Evolutionary conservation across 805 yeast species (phyloP), one percentile per base, ranked within the genome.

Genomic region (Wickerhamiella alocasiicola): DNA sequence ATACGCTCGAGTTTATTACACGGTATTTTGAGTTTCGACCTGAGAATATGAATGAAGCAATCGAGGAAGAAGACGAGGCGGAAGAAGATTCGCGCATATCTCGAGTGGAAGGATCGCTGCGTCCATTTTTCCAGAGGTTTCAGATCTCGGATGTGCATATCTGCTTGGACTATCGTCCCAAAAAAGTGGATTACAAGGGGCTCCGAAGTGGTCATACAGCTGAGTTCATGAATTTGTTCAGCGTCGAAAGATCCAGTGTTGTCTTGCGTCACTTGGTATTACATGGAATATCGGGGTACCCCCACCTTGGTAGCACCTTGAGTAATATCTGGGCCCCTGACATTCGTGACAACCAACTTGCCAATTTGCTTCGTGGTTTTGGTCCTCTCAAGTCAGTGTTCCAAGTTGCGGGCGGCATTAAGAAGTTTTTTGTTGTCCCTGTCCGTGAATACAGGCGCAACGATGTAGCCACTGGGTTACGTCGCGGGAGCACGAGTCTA

Each of bases 101-200:
- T 4, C 9, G 23, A 11, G 27, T 35, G 3, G 19, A 11, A 2
- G 26, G 11, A 2, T 11, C 24, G 32, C 28, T 30, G 17, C 21
- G 36, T 4, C 43, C 53, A 9, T 87, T 72, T 52, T 66, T 85
- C 34, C 84, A 81, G 49, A 75, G 75, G 52, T 68, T 84, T 26
- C 71, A 71, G 31, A 45, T 62, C 23, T 40, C 47, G 3, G 56
- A 54, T 5, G 67, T 85, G 4, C 70, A 71, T 35, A 55, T 91
- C 16, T 76, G 76, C 46, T 63, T 91, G 30, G 97, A 91, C 58
- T 91, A 91, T 57, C 85, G 84, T 55, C 97, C 98, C 0, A 85
- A 85, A 55, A 81, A 76, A 49, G 68, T 88, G 21, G 94, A 88
- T 56, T 82, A 81, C 54, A 72, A 76, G 2, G 95, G 94, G 0